Evolutionary conservation across 2,329 filamentous ascomycete genomes (phyloP), one percentile per base, ranked within the genome.

Genomic region (Epichloe sibirici): DNA sequence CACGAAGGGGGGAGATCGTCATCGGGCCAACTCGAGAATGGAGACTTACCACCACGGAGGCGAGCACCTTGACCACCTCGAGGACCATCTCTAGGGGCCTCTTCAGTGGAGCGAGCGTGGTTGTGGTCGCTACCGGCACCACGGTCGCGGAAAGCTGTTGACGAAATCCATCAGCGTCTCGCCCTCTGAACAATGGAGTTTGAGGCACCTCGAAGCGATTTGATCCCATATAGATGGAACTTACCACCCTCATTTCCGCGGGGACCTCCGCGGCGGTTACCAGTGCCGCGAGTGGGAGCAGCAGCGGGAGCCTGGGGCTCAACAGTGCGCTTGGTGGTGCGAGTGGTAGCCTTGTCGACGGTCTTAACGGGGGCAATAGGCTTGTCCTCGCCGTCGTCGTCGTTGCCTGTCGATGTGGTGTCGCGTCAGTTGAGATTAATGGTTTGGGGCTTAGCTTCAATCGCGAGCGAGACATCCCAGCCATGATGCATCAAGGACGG

Each of bases 241-340:
- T 72, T 77, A 96, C 91, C 90, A 77, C 83, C 86, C 71, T 96
- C 91, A 73, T 83, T 94, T 68, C 87, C 88, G 67, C 77, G 76
- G 70, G 77, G 78, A 60, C 75, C 77, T 62, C 79, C 76, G 67
- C 82, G 75, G 64, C 72, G 72, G 66, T 68, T 70, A 61, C 67
- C 67, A 60, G 69, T 67, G 63, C 71, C 62, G 60, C 66, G 69
- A 53, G 72, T 65, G 58, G 86, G 82, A 65, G 82, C 79, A 69
- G 71, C 65, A 69, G 71, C 65, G 57, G 86, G 82, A 65, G 82
- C 79, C 69, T 89, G 82, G 69, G 82, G 82, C 68, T 86, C 84
- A 68, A 80, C 85, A 75, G 91, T 90, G 76, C 89, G 88, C 85
- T 96, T 96, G 69, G 70, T 73, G 59, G 80, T 79, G 71, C 89